Evolutionary conservation across 257 asterid species (phyloP).

Genomic region (Linderniella brevidens): DNA sequence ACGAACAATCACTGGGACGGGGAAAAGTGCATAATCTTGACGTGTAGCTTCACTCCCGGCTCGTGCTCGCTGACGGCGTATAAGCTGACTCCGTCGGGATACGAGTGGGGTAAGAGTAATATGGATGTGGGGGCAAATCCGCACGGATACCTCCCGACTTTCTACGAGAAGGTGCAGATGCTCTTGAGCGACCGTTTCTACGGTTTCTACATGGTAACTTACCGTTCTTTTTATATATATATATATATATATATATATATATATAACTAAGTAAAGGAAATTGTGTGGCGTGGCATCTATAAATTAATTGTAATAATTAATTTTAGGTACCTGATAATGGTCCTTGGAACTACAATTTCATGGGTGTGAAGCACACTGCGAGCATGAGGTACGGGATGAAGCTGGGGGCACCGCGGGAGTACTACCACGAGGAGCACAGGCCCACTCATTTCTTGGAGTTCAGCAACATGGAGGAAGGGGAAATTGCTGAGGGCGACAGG

Average conservation of each 20-base stretch:
- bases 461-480: slow-evolving; percentile 89
- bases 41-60: slow-evolving; percentile 98
- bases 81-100: slow-evolving; percentile 87
- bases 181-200: slow-evolving; percentile 92
- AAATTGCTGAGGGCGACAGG: slow-evolving; percentile 66
- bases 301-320: too few relatives aligned
- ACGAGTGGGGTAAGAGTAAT: slow-evolving; percentile 96
- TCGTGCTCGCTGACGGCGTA: slow-evolving; percentile 95
- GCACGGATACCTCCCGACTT: slow-evolving; percentile 85
- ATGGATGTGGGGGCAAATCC: slow-evolving; percentile 81
- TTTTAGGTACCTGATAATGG: slow-evolving; percentile 11
- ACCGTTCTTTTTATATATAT: too few relatives aligned
- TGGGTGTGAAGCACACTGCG: slow-evolving; percentile 74
- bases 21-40: slow-evolving; percentile 81
- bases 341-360: slow-evolving; percentile 84
- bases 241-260: too few relatives aligned
- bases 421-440: slow-evolving; percentile 74
- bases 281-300: too few relatives aligned
- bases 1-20: slow-evolving; percentile 93
- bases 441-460: slow-evolving; percentile 86
- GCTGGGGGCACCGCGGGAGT: slow-evolving; percentile 73
- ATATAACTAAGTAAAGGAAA: too few relatives aligned
- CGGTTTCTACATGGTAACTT: slow-evolving; percentile 87
- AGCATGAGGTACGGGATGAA: slow-evolving; percentile 77
- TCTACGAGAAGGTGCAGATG: slow-evolving; percentile 97